Evolutionary conservation across 176 grass and related monocot genomes (phyloP).

Genomic region (Bolboschoenus planiculmis): DNA sequence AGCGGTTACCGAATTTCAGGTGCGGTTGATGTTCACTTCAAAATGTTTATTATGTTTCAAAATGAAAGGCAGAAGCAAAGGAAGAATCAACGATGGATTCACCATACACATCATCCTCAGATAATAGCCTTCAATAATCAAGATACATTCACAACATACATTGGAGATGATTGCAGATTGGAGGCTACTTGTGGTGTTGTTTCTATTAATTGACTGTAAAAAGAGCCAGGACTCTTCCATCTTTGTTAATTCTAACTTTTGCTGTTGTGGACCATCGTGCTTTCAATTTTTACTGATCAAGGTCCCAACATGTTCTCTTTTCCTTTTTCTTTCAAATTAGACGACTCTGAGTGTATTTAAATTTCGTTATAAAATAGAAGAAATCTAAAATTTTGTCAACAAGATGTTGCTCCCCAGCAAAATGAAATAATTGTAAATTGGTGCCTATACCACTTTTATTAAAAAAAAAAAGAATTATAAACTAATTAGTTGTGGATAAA

Average conservation of each 20-base stretch:
- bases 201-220: not conserved
- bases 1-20: not conserved
- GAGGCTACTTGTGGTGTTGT: not conserved
- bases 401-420: conserved; percentile 21
- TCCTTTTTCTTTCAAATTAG: not conserved
- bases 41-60: not conserved
- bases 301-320: not conserved
- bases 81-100: not conserved
- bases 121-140: not conserved
- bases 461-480: too few species aligned
- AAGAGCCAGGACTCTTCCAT: not conserved
- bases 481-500: too few species aligned
- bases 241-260: not conserved
- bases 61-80: not conserved
- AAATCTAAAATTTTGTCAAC: conserved; percentile 74
- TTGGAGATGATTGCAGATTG: not conserved
- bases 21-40: not conserved
- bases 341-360: not conserved
- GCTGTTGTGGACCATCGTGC: not conserved
- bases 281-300: not conserved
- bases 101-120: not conserved
- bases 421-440: too few species aligned
- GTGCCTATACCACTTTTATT: too few species aligned
- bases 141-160: not conserved
- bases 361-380: not conserved